These are phyloP conservation scores for Phaeophleospora eucalypticola DNA, from an alignment of 2,329 filamentous ascomycete genomes.

Conservation along the genomic window DNA sequence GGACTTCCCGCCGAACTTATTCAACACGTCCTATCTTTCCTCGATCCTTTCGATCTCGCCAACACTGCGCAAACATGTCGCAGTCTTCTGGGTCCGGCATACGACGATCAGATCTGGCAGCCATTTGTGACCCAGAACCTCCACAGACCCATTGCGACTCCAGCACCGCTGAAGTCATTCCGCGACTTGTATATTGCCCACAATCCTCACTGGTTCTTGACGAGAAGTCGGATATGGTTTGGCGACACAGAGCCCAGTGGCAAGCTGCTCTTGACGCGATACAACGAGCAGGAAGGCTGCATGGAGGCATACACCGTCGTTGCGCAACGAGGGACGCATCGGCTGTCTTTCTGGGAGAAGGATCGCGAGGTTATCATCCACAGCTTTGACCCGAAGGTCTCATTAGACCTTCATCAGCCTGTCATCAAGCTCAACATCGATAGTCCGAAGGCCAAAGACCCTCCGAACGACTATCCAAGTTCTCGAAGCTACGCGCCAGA, in stretches of 20 bases:
- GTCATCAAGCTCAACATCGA: slow-evolving; percentile 47
- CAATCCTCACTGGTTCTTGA: slow-evolving; percentile 79
- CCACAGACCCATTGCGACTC: slow-evolving; percentile 51
- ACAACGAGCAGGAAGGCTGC: slow-evolving; percentile 65
- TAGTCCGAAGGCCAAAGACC: slow-evolving; percentile 19
- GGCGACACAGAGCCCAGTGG: slow-evolving; percentile 69
- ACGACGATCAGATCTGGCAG: slow-evolving; percentile 69
- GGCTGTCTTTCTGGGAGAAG: slow-evolving; percentile 60
- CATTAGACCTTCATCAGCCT: slow-evolving; percentile 70
- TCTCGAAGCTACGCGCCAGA: slow-evolving; percentile 16
- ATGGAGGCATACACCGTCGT: slow-evolving; percentile 79
- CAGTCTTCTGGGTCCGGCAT: slow-evolving; percentile 54
- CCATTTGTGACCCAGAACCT: slow-evolving; percentile 65
- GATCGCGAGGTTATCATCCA: slow-evolving; percentile 66
- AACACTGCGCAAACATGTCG: slow-evolving; percentile 59
- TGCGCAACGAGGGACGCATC: slow-evolving; percentile 56
- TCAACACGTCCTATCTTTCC: slow-evolving; percentile 63
- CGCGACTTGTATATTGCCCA: slow-evolving; percentile 69
- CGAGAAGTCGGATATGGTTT: slow-evolving; percentile 80
- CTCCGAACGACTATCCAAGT: slow-evolving; percentile 18
- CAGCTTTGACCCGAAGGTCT: slow-evolving; percentile 65
- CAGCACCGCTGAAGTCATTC: slow-evolving; percentile 61
- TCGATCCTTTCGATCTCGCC: slow-evolving; percentile 62
- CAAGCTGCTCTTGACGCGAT: slow-evolving; percentile 71
- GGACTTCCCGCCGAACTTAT: slow-evolving; percentile 71